Evolutionary conservation across 73 alveolate species (phyloP), one percentile per base, ranked within the genome.

Genomic region (Tetrahymena borealis): DNA sequence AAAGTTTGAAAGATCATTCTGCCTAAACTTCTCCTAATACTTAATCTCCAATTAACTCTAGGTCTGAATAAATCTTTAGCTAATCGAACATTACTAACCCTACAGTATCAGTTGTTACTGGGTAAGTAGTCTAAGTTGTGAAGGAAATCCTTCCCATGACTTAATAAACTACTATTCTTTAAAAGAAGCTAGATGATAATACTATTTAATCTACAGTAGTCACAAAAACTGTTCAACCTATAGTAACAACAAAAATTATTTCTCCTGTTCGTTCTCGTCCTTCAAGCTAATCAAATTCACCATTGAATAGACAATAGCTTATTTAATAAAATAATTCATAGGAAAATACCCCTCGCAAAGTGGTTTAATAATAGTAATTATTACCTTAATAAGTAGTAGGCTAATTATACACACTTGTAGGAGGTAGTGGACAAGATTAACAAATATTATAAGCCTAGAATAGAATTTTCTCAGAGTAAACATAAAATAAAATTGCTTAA

Each of bases 261-360:
- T 60, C 85, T 24, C 85, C 85, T 28, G 85, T 60, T 60, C 85
- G 85, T 16, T 60, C 85, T 60, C 85, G 85, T 60, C 85, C 85
- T 10, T 60, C 33, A 20, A 60, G 85, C 85, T 60, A 60, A 20
- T 60, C 85, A 24, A 60, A 20, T 9, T 60, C 85, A 24, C 85
- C 85, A 24, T n/a, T 60, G 10, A 20, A 32, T 60, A 60, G 15
- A 60, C 20, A 60, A 9, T 20, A 60, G 28, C 7, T 24, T 20
- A 35, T 4, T 3, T 9, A n/a, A 60, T 60, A 60, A 60, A 60
- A 18, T 60, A 60, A n/a, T 9, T 24, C 4, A 32, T 13, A 3
- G 6, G 85, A 3, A 13, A 60, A 60, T 15, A 24, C 37, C 28
- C 1, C n/a, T 60, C n/a, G 85, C 85, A 32, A 60, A n/a, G 7